Conservation (phyloP, 257 asterid genomes). For the Forsythia viridissima region DNA sequence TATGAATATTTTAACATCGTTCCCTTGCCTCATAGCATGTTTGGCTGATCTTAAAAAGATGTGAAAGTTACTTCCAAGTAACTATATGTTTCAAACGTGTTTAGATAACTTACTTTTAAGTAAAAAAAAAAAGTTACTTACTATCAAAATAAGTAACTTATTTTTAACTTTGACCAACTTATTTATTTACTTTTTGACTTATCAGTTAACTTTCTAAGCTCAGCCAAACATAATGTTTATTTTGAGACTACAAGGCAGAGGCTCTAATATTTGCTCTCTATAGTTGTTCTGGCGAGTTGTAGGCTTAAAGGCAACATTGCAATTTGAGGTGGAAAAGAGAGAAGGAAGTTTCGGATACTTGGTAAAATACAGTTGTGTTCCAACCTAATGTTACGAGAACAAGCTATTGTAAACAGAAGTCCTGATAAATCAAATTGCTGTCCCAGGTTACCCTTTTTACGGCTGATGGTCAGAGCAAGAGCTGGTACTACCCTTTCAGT, state of each 20-base stretch:
- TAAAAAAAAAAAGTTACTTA: too few species aligned
- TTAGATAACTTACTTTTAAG: too few species aligned
- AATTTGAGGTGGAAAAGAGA: constrained; percentile 47
- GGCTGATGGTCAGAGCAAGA: constrained; percentile 66
- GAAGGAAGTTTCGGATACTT: constrained; percentile 54
- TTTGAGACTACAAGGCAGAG: not conserved
- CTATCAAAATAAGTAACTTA: too few species aligned
- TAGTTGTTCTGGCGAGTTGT: constrained; percentile 55
- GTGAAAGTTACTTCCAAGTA: too few species aligned
- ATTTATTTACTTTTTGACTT: too few species aligned
- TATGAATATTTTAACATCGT: constrained; percentile 10
- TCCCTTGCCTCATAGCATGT: too few species aligned
- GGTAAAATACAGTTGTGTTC: constrained; percentile 29
- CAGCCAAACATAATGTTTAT: not conserved
- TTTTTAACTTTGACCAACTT: too few species aligned
- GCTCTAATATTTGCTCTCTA: not conserved
- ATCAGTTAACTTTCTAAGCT: too few species aligned
- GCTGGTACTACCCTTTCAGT: constrained; percentile 59
- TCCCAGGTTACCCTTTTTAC: constrained; percentile 44
- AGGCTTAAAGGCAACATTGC: constrained; percentile 65
- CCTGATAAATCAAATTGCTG: not conserved
- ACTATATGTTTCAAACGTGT: too few species aligned
- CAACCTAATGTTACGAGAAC: not conserved
- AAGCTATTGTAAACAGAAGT: not conserved
- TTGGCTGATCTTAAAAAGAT: too few species aligned